Evolutionary conservation across 768 basidiomycete species (phyloP), one percentile per base, ranked within the genome.

Genomic region (Butyriboletus loyo): DNA sequence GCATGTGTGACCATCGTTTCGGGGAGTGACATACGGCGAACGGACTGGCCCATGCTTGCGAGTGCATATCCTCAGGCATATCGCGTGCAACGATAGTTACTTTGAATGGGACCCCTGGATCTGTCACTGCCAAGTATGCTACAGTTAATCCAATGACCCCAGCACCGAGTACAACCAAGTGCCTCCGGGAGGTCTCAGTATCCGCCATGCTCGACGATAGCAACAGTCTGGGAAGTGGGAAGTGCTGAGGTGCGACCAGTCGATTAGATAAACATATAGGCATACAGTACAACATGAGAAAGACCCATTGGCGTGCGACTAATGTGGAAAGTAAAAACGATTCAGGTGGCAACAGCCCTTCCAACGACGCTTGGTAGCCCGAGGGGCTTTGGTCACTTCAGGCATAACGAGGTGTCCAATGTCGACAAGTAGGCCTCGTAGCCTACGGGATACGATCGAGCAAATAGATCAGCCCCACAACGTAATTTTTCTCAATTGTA

Each of bases 31-130:
- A 47, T 51, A 77, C 77, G 52, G 79, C 77, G 65, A 78, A 80
- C n/a, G 79, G 79, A 49, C 75, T 79, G 9, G 78, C 70, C 66
- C 75, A 79, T 5, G 69, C 75, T 46, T 77, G 75, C 4, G 76
- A 78, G 40, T 67, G 67, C 58, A 62, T 65, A 39, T 69, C 65
- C 40, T 67, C 56, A 2, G 71, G 70, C 66, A 74, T 72, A 49
- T 74, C 73, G 49, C 72, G 62, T 42, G 73, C 73, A 5, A 74
- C 56, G 38, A 73, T 54, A 0, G 67, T 69, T 6, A 72, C 36
- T 15, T 21, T 55, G 50, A 65, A 61, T 4, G 54, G 2, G n/a
- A 38, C 45, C 36, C 53, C 45, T 35, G 54, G 52, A 35, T 67
- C 64, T 46, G 59, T 63, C 7, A 64, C 50, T 22, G 68, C 67